These are phyloP conservation scores for Anethum foeniculum DNA, from an alignment of 140 eudicot species.

Conservation along the genomic window DNA sequence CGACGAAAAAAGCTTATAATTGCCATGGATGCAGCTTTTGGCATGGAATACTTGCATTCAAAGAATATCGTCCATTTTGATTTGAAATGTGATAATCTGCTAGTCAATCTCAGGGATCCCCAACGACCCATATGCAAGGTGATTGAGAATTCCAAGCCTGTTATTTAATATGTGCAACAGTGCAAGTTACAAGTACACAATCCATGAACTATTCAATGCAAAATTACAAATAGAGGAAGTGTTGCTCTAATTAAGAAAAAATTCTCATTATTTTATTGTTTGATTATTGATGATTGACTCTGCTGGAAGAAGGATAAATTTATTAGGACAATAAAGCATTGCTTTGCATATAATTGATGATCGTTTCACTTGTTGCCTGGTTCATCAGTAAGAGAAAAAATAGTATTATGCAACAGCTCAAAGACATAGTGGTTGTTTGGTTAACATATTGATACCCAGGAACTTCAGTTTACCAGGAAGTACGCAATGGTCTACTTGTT, in stretches of 20 bases:
- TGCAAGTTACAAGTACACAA: not conserved
- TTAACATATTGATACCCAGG: too few relatives aligned
- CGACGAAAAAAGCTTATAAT: slow-evolving; percentile 63
- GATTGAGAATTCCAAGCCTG: slow-evolving; percentile 10
- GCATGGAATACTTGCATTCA: slow-evolving; percentile 83
- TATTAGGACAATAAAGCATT: not conserved
- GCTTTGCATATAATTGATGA: not conserved
- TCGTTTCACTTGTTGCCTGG: not conserved
- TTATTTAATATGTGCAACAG: not conserved
- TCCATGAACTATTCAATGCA: slow-evolving; percentile 1
- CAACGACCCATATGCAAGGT: slow-evolving; percentile 85
- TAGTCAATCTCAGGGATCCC: slow-evolving; percentile 73
- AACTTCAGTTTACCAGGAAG: too few relatives aligned
- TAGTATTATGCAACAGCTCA: too few relatives aligned
- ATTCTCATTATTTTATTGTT: not conserved
- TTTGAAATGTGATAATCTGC: slow-evolving; percentile 79
- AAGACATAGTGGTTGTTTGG: not conserved
- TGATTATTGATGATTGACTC: not conserved
- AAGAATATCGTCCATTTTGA: slow-evolving; percentile 84
- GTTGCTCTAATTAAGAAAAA: not conserved
- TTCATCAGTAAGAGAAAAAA: not conserved
- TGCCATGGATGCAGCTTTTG: slow-evolving; percentile 94
- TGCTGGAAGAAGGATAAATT: slow-evolving; percentile 4
- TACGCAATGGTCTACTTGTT: too few relatives aligned
- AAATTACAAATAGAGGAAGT: not conserved